phyloP scores from a whole-genome alignment of 1,139 yeast species.

The Kazachstania sp. region DNA sequence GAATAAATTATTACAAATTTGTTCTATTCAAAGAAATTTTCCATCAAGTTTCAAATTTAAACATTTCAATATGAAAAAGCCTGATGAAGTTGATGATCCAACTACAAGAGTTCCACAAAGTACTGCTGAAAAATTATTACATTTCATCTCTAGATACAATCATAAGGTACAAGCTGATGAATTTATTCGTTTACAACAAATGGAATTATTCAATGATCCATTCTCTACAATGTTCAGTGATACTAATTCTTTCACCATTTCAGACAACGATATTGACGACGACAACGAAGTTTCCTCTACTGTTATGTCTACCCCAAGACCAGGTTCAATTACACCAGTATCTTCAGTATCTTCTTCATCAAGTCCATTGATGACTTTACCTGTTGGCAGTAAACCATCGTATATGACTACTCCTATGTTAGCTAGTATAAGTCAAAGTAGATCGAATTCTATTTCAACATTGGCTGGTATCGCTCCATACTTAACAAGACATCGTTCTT shows the following conservation, averaged over 20 bases:
- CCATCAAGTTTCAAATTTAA: conserved; percentile 29
- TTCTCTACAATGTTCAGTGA: conserved; percentile 4
- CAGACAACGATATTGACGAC: not conserved
- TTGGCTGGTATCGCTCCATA: not conserved
- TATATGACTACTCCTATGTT: not conserved
- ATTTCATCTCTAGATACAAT: conserved; percentile 13
- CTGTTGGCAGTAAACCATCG: not conserved
- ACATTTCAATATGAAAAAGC: conserved; percentile 11
- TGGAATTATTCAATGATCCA: conserved; percentile 8
- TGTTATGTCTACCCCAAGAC: conserved; percentile 2
- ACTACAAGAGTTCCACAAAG: not conserved
- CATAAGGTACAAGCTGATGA: conserved; percentile 18
- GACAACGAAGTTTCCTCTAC: not conserved
- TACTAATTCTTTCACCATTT: not conserved
- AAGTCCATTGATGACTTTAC: conserved; percentile 2
- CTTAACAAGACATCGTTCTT: conserved; percentile 2
- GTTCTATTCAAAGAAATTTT: conserved; percentile 12
- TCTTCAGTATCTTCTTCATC: conserved; percentile 6
- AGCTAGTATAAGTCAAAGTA: not conserved
- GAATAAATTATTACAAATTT: conserved; percentile 12
- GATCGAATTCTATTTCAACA: conserved; percentile 2
- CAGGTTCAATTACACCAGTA: conserved; percentile 2
- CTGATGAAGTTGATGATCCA: conserved; percentile 3
- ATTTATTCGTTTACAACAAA: conserved; percentile 15
- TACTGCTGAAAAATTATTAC: conserved; percentile 7